phyloP scores from a whole-genome alignment of 2,329 filamentous ascomycete genomes.

The Exserohilum rostratum region DNA sequence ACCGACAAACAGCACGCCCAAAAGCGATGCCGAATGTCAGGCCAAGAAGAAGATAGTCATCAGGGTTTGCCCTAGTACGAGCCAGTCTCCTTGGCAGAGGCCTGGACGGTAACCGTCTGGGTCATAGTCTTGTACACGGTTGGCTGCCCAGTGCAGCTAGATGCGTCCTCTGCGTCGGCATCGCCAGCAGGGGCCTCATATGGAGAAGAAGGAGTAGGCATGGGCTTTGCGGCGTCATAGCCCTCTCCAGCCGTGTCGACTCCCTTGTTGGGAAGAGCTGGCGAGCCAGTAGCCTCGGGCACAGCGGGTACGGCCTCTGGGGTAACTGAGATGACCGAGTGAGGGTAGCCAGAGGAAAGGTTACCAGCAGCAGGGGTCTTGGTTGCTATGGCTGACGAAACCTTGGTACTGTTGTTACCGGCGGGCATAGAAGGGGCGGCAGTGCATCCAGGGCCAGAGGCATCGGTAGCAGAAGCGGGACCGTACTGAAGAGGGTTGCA shows the following conservation, averaged over 20 bases:
- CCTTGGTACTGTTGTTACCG: conserved; percentile 4
- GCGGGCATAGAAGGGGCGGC: conserved; percentile 21
- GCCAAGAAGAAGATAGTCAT: background rate
- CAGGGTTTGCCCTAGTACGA: conserved; percentile 10
- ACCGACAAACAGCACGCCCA: background rate
- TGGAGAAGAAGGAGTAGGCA: conserved; percentile 5
- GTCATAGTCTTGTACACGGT: conserved; percentile 32
- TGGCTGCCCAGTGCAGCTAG: conserved; percentile 14
- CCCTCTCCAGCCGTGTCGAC: background rate
- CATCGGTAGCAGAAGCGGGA: conserved; percentile 37
- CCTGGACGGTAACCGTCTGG: conserved; percentile 29
- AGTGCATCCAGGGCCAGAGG: conserved; percentile 35
- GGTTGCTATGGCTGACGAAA: conserved; percentile 1
- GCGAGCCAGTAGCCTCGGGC: conserved; percentile 5
- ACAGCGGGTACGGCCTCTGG: background rate
- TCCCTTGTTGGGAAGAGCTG: conserved; percentile 23
- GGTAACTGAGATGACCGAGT: too few species aligned
- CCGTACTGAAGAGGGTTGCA: conserved; percentile 49
- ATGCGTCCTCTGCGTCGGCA: conserved; percentile 10
- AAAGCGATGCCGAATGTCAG: background rate
- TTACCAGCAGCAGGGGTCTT: conserved; percentile 8
- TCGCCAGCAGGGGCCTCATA: conserved; percentile 2
- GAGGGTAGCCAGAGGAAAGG: too few species aligned
- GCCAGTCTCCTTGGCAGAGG: conserved; percentile 3
- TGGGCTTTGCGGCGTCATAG: conserved; percentile 7